Base-by-base conservation (phyloP, 371 early-diverging fungal genomes). In the Mortierella sp. region DNA sequence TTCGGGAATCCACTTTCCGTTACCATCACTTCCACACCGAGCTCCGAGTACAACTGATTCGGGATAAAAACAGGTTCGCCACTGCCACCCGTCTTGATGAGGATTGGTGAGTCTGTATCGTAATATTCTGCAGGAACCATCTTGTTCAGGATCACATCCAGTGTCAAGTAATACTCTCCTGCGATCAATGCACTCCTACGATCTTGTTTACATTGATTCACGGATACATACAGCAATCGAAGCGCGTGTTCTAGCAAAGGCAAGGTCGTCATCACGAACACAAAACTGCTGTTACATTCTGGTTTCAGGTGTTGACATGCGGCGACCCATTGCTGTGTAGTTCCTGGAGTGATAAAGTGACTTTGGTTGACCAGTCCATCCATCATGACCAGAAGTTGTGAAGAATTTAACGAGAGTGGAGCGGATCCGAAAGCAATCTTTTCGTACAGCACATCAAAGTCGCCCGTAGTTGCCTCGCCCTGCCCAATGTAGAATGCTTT, bases 121-220 rank as follows among this genome's bases (percentile, higher is more conserved):
- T 56, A 68, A 27, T 60, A 67, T n/a, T 79, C 72, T 53, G 42
- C 45, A 18, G 72, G 72, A 3, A 79, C 72, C 6, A 52, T 16
- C 10, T 45, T 16, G 16, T 69, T 66, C 46, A 76, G 30, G 19
- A 76, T 61, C n/a, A 76, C 70, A 34, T 79, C 79, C 55, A 79
- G 31, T 3, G 69, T 72, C 45, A 79, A 28, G 48, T 72, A 79
- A 23, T 72, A 79, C 46, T 79, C 79, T 6, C 72, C 79, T 23
- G 54, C 68, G 34, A 71, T 53, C 47, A 72, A 53, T 0, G 72
- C 71, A 34, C 43, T 28, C 28, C 30, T 59, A 10, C 72, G 72
- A 30, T 79, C 79, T 21, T 68, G 46, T 18, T 68, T 72, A 50
- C 72, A 71, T 10, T 38, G 28, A 31, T 79, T 79, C 42, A 61